These are phyloP conservation scores for Cardamine occulta DNA, from an alignment of 345 rosid genomes.

Conservation along the genomic window DNA sequence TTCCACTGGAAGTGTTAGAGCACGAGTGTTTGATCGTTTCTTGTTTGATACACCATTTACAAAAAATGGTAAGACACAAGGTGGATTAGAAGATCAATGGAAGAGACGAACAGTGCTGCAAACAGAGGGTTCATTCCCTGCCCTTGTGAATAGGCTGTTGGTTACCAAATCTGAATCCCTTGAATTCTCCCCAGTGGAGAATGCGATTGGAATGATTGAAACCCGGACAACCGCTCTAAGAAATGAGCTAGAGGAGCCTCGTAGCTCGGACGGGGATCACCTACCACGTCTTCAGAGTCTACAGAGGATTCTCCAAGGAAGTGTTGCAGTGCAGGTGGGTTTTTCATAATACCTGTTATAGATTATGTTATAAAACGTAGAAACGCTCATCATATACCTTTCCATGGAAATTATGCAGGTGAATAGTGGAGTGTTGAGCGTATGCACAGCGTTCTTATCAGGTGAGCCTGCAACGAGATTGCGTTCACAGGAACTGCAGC, in stretches of 20 bases:
- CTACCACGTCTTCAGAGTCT: constrained; percentile 94
- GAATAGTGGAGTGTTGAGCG: constrained; percentile 94
- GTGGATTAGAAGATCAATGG: constrained; percentile 99
- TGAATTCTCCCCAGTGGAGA: constrained; percentile 97
- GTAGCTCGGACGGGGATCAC: constrained; percentile 98
- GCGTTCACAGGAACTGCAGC: constrained; percentile 95
- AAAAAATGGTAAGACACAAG: constrained; percentile 98
- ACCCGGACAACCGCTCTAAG: constrained; percentile 91
- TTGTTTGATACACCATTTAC: constrained; percentile 99
- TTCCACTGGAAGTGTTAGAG: constrained; percentile 90
- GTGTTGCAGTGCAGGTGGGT: constrained; percentile 96
- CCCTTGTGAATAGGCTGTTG: constrained; percentile 86
- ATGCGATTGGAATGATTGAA: constrained; percentile 99
- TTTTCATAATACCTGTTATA: neutral
- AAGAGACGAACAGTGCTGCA: constrained; percentile 95
- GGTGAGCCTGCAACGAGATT: constrained; percentile 98
- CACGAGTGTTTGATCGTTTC: constrained; percentile 95
- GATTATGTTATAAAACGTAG: constrained; percentile 2
- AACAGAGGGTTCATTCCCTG: constrained; percentile 97
- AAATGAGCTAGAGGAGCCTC: constrained; percentile 98
- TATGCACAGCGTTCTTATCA: constrained; percentile 97
- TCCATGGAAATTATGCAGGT: constrained; percentile 59
- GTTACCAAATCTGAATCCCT: constrained; percentile 94
- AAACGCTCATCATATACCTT: constrained; percentile 6
- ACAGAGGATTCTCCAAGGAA: constrained; percentile 99